phyloP scores from a whole-genome alignment of 202 grass and related monocot species.

The Carex sylvatica region DNA sequence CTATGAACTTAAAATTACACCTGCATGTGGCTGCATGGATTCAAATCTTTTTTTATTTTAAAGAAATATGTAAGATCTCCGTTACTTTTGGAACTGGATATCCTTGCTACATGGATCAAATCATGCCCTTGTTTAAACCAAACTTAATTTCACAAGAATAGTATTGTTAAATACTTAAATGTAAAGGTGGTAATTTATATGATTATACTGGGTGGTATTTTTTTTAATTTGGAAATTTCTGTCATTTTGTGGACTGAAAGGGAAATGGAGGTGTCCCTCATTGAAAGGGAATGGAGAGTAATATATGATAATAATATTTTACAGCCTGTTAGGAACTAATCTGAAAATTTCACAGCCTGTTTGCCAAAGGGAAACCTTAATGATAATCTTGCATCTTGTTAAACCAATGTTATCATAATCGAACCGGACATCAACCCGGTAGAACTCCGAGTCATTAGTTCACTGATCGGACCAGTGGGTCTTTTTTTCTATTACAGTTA shows the following conservation, averaged over 20 bases:
- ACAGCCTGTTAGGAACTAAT: conserved; percentile 14
- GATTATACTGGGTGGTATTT: background rate
- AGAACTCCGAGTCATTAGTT: too few relatives aligned
- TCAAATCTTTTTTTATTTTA: too few relatives aligned
- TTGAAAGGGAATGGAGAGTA: background rate
- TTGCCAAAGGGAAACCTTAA: conserved; percentile 1
- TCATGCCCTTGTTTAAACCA: background rate
- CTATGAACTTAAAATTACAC: conserved; percentile 12
- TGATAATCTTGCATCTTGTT: conserved; percentile 6
- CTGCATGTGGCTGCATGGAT: conserved; percentile 5
- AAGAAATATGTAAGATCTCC: background rate
- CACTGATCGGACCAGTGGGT: too few relatives aligned
- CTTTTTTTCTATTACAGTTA: too few relatives aligned
- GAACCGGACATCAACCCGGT: too few relatives aligned
- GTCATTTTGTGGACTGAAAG: background rate
- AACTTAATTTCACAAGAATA: background rate
- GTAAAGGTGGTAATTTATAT: background rate
- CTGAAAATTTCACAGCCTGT: conserved; percentile 7
- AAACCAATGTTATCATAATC: too few relatives aligned
- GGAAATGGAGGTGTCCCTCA: background rate
- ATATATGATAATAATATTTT: background rate
- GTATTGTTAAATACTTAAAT: background rate
- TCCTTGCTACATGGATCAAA: background rate
- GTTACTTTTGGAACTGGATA: conserved; percentile 10
- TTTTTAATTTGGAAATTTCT: background rate